Evolutionary conservation across 169 alveolate genomes (phyloP).

Genomic region (Eimeria tenella): DNA sequence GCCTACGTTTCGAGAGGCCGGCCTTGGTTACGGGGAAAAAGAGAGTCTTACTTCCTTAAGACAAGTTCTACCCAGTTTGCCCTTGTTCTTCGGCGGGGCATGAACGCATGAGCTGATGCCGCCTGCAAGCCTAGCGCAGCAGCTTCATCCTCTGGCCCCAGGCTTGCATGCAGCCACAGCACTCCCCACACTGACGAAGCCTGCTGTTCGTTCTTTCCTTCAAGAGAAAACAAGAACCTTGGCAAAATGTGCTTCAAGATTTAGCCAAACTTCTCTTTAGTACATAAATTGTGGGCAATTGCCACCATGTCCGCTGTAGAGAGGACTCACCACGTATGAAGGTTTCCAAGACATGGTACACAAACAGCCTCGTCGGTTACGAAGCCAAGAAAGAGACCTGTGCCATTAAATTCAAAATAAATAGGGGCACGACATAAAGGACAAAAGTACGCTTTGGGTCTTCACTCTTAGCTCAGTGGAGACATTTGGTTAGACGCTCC

Average conservation of each 20-base stretch:
- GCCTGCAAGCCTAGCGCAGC: constrained; percentile 47
- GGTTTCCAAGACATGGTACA: not conserved
- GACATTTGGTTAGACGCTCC: too few relatives aligned
- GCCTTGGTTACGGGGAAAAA: constrained; percentile 41
- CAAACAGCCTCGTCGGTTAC: too few relatives aligned
- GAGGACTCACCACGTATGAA: not conserved
- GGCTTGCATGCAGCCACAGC: constrained; percentile 60
- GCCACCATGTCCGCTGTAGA: not conserved
- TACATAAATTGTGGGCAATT: not conserved
- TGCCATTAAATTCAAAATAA: too few relatives aligned
- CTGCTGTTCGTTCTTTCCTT: not conserved
- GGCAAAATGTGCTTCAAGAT: not conserved
- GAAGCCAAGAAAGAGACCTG: too few relatives aligned
- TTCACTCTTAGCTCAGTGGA: too few relatives aligned
- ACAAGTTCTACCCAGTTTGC: constrained; percentile 8
- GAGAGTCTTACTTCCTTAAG: constrained; percentile 17
- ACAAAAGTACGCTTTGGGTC: too few relatives aligned
- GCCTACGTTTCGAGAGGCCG: constrained; percentile 71
- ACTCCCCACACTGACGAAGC: constrained; percentile 37
- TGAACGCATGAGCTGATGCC: not conserved
- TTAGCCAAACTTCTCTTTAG: not conserved
- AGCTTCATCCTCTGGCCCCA: constrained; percentile 70
- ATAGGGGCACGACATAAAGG: too few relatives aligned
- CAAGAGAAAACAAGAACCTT: not conserved
- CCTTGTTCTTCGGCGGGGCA: not conserved